These are phyloP conservation scores for Colletotrichum filicis DNA, from an alignment of 2,329 filamentous ascomycete genomes.

Conservation along the genomic window DNA sequence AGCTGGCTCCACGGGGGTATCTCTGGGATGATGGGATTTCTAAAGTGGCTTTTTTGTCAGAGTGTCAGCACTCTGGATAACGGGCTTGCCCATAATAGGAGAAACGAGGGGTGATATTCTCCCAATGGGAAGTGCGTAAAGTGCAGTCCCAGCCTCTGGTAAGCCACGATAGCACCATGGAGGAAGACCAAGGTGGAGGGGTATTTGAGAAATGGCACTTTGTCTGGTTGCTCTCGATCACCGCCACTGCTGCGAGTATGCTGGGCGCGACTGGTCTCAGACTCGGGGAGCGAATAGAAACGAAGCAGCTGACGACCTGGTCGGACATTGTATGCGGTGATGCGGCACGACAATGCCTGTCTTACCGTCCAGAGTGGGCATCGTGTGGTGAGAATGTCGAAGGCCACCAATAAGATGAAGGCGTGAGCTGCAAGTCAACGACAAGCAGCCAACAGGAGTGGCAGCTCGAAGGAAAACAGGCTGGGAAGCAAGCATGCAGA, in stretches of 20 bases:
- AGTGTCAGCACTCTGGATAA: slow-evolving; percentile 19
- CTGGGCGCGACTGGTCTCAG: background rate
- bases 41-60: slow-evolving; percentile 28
- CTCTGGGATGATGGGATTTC: slow-evolving; percentile 31
- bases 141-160: background rate
- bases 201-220: slow-evolving; percentile 8
- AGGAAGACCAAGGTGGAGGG: background rate
- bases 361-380: slow-evolving; percentile 16
- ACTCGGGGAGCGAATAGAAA: slow-evolving; percentile 5
- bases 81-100: slow-evolving; percentile 1
- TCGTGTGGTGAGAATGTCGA: slow-evolving; percentile 2
- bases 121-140: slow-evolving; percentile 14
- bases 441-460: slow-evolving; percentile 24
- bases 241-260: slow-evolving; percentile 7
- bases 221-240: slow-evolving; percentile 11
- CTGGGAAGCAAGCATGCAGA: slow-evolving; percentile 20
- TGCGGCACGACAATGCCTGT: slow-evolving; percentile 29
- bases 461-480: slow-evolving; percentile 14
- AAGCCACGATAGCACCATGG: slow-evolving; percentile 4
- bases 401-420: slow-evolving; percentile 20
- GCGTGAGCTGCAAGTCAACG: slow-evolving; percentile 6
- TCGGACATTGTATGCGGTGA: slow-evolving; percentile 21
- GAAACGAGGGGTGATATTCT: slow-evolving; percentile 13
- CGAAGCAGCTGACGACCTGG: slow-evolving; percentile 24
- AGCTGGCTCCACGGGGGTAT: slow-evolving; percentile 5